These are phyloP conservation scores for Vigna radiata DNA, from an alignment of 306 rosid species.

Conservation along the genomic window DNA sequence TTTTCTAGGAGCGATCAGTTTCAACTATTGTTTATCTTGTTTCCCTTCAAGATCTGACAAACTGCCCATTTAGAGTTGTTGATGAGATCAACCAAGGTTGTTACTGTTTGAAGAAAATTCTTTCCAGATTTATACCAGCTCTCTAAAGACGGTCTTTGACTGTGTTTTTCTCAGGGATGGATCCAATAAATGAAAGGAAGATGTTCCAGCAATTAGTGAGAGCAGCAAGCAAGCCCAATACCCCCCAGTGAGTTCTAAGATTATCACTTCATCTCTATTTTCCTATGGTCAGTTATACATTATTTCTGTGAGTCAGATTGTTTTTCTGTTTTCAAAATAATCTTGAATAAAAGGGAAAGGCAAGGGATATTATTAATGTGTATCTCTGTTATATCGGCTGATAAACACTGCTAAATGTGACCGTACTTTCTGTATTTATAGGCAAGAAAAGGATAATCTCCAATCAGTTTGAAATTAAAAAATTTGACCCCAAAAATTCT, in stretches of 20 bases:
- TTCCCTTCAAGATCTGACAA: slow-evolving; percentile 95
- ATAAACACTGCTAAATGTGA: not conserved
- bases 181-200: slow-evolving; percentile 95
- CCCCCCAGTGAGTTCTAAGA: slow-evolving; percentile 81
- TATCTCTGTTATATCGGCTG: not conserved
- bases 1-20: slow-evolving; percentile 83
- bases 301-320: not conserved
- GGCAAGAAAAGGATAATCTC: not conserved
- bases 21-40: slow-evolving; percentile 97
- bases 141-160: slow-evolving; percentile 25
- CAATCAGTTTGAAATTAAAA: not conserved
- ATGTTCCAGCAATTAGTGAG: slow-evolving; percentile 99
- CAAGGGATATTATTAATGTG: not conserved
- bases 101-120: slow-evolving; percentile 32
- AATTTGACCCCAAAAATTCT: not conserved
- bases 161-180: slow-evolving; percentile 75
- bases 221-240: slow-evolving; percentile 95
- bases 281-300: slow-evolving; percentile 27
- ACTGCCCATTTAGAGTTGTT: slow-evolving; percentile 97
- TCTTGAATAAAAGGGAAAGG: slow-evolving; percentile 4
- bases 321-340: not conserved
- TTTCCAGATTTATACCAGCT: slow-evolving; percentile 34
- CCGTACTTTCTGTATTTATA: not conserved
- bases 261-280: slow-evolving; percentile 17
- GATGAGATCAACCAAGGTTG: slow-evolving; percentile 98